A percentile compares a stretch with the other conserved stretches of the same genome.
Evolutionary conservation across 2,329 filamentous ascomycete genomes (phyloP).

Genomic region (Stenocarpella maydis): DNA sequence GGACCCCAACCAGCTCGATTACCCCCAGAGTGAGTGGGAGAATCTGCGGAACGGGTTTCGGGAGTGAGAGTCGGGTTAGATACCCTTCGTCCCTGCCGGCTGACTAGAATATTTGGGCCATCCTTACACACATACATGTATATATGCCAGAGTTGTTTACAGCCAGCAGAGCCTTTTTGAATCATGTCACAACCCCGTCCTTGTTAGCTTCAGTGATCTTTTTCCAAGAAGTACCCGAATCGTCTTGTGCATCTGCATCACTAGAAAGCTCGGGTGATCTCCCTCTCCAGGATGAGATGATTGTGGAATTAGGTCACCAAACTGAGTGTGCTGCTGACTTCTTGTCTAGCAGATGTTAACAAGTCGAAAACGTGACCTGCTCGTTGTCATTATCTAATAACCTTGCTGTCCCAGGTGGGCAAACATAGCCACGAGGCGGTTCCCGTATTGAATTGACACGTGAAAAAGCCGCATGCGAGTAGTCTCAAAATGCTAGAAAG

Average conservation of each 20-base stretch:
- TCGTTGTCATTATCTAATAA: too few relatives aligned
- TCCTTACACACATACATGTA: background rate
- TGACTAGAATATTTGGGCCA: background rate
- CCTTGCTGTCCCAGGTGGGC: background rate
- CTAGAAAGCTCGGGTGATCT: background rate
- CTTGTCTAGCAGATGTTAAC: too few relatives aligned
- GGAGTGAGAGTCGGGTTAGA: slow-evolving; percentile 44
- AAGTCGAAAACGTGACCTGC: background rate
- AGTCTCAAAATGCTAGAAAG: too few relatives aligned
- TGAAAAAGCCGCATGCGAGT: background rate
- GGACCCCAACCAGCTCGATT: slow-evolving; percentile 67
- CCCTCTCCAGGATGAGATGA: too few relatives aligned
- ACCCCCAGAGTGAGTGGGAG: slow-evolving; percentile 74
- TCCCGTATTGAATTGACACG: background rate
- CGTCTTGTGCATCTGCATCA: background rate
- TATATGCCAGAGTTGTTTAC: background rate
- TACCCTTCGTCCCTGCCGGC: slow-evolving; percentile 1
- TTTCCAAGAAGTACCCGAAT: background rate
- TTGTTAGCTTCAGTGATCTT: background rate
- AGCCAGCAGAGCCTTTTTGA: background rate
- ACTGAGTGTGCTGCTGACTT: background rate
- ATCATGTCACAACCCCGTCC: too few relatives aligned
- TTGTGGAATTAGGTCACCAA: too few relatives aligned
- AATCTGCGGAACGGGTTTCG: slow-evolving; percentile 70
- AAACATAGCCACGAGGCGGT: background rate